Base-by-base conservation (phyloP, 1,284 basidiomycete species). In the Coniophora puteana region DNA sequence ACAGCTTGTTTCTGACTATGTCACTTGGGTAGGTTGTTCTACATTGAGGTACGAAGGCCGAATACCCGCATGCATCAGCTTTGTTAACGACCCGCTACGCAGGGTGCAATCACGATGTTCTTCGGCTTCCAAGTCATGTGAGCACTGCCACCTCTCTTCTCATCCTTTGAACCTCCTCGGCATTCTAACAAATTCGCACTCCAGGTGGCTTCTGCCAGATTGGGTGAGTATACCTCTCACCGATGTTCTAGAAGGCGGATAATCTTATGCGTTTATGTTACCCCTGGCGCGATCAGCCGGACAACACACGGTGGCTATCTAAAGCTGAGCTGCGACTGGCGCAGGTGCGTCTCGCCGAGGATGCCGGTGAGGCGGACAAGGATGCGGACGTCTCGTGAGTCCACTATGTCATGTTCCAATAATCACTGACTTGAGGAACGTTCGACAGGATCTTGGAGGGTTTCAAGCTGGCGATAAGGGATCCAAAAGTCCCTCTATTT, bases 311-410 rank as follows among this genome's bases (percentile, higher is more conserved):
- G 25, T 86, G 85, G 71, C 64, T 89, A 48, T 65, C 69, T 17
- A 60, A 66, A 0, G 66, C 67, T 8, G 82, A 90, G 51, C 68
- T 71, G 18, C 71, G 73, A n/a, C 69, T 90, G 6, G 87, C 87
- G 2, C 81, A 83, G 53, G 75, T 78, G 1, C 76, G 88, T 6
- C 70, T 90, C 23, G 72, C 81, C 0, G 85, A 89, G 55, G 86
- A 89, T 54, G 78, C 76, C n/a, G 83, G 83, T 2, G 83, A 84
- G 60, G 78, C 79, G 0, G 82, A 85, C 47, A 62, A 74, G 46
- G 81, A 84, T 51, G 54, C 61, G 2, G 60, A 74, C 42, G 76
- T 77, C 41, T 76, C 78, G 78, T 80, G 51, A 35, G 77, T 64
- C 12, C 23, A 41, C 23, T 10, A 32, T 12, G 26, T 3, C 25